A percentile compares a stretch with the other conserved stretches of the same genome.
These are phyloP conservation scores for Cryptococcus sp. DNA, from an alignment of 1,284 basidiomycete species.

Conservation along the genomic window DNA sequence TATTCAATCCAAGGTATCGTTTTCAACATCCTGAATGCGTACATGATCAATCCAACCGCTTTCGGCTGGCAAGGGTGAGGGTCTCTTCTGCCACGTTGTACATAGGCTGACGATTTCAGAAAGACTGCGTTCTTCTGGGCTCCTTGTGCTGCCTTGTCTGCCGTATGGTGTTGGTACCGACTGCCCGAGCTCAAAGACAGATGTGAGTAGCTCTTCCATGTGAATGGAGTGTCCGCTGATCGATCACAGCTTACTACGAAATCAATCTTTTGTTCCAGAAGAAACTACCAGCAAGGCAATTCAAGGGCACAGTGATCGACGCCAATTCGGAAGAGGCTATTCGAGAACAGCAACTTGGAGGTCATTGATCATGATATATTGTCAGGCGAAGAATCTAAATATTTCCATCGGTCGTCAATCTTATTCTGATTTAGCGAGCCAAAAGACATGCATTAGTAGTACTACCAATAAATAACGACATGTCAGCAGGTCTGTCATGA, in stretches of 20 bases:
- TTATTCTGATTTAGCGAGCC: too few species aligned
- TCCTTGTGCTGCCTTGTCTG: background rate
- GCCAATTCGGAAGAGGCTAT: slow-evolving; percentile 15
- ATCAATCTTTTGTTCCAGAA: slow-evolving; percentile 44
- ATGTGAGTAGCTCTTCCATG: background rate
- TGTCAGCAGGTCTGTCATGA: too few species aligned
- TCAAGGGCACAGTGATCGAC: slow-evolving; percentile 36
- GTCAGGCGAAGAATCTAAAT: too few species aligned
- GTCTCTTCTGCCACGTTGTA: background rate
- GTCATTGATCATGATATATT: background rate
- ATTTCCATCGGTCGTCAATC: too few species aligned
- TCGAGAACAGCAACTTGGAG: background rate
- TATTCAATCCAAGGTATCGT: slow-evolving; percentile 44
- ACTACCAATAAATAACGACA: too few species aligned
- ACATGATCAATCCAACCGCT: slow-evolving; percentile 14
- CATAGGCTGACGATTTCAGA: background rate
- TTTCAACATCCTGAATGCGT: slow-evolving; percentile 36
- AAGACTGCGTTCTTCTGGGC: slow-evolving; percentile 12
- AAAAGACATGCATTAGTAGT: too few species aligned
- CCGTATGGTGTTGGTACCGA: background rate
- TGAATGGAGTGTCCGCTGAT: background rate
- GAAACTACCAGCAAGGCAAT: slow-evolving; percentile 36
- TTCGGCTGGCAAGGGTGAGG: slow-evolving; percentile 11
- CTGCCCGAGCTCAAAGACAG: background rate
- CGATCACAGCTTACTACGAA: slow-evolving; percentile 5